Evolutionary conservation across 1,284 basidiomycete genomes (phyloP), one percentile per base, ranked within the genome.

Genomic region (Sporisorium graminicola): DNA sequence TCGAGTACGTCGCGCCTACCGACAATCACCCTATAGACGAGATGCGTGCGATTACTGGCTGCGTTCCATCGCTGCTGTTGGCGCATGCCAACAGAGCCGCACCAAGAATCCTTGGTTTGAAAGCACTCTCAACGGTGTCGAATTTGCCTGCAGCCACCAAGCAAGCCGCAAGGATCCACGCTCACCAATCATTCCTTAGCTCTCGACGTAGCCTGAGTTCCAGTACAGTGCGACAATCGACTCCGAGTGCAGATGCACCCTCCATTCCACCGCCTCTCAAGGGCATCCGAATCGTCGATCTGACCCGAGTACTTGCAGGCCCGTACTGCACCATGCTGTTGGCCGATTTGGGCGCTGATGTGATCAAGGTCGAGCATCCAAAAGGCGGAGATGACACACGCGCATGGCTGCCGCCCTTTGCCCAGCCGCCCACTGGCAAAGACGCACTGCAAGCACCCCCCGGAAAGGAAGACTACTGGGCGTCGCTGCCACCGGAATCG

Each of bases 341-440:
- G 14, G 94, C 91, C 33, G 93, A 95, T 87, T 87, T 94, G 24
- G 93, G 87, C 53, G 94, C 95, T 61, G 94, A 97, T 84, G 94
- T 98, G 40, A 91, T 97, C 86, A 98, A 89, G 77, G 85, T 88
- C 12, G 85, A 86, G 79, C 70, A 79, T 60, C 74, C 68, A 10
- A 66, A 60, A n/a, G 89, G 89, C 62, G 95, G 95, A 35, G 95
- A 98, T 83, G 95, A 98, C 86, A 98, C 95, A 24, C 90, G 95
- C 1, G 70, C 82, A 22, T 87, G 86, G 86, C 77, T 68, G 69
- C 66, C 79, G 0, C 81, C 81, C 3, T 80, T 77, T 24, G 73
- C 78, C 26, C 5, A 54, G 47, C 72, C 75, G 3, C 62, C 69
- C 3, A 70, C 64, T 8, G 73, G 67, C 42, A 71, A 70, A 29